phyloP scores from a whole-genome alignment of 495 filamentous ascomycete species.

The Aspergillus funiculosus region DNA sequence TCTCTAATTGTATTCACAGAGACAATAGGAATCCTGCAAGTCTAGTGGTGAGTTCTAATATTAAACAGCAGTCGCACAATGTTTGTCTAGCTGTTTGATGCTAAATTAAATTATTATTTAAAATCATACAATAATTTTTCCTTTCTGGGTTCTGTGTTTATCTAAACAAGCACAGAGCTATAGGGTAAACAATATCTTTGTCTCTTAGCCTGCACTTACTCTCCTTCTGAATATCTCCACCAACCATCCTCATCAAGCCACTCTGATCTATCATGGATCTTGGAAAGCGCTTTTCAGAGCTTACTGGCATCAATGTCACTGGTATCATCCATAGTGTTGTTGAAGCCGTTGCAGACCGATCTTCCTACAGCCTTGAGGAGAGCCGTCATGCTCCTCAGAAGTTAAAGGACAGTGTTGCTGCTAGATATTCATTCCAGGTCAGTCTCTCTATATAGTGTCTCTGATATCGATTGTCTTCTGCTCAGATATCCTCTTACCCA shows the following conservation, averaged over 20 bases:
- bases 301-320: slow-evolving; percentile 8
- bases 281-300: slow-evolving; percentile 2
- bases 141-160: too few species aligned
- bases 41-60: too few species aligned
- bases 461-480: not conserved
- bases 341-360: slow-evolving; percentile 4
- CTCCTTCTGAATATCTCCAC: not conserved
- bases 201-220: not conserved
- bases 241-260: too few species aligned
- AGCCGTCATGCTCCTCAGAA: slow-evolving; percentile 10
- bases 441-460: not conserved
- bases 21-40: too few species aligned
- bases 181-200: too few species aligned
- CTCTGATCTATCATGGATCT: too few species aligned
- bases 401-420: not conserved
- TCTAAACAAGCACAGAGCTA: too few species aligned
- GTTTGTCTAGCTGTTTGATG: too few species aligned
- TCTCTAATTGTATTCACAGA: too few species aligned
- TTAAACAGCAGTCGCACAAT: too few species aligned
- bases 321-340: slow-evolving; percentile 10
- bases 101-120: too few species aligned
- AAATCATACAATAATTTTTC: too few species aligned
- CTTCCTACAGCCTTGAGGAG: slow-evolving; percentile 7
- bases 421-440: not conserved
- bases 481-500: not conserved